Evolutionary conservation across 345 rosid genomes (phyloP).

Genomic region (Eucalyptus cloeziana): DNA sequence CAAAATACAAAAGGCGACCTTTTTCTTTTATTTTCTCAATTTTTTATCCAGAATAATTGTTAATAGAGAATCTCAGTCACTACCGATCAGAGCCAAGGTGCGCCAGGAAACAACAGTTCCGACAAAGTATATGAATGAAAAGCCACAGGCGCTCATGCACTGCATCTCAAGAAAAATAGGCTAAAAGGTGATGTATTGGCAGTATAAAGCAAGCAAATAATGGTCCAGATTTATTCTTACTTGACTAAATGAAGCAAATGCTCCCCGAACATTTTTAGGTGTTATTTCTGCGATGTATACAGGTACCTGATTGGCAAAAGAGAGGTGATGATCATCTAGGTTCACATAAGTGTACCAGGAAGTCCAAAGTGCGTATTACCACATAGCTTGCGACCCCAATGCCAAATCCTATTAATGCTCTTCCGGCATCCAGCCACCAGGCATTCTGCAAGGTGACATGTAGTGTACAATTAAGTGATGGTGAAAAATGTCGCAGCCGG

Average conservation of each 20-base stretch:
- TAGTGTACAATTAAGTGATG: not conserved
- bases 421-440: not conserved
- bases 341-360: not conserved
- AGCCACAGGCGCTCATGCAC: not conserved
- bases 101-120: slow-evolving; percentile 8
- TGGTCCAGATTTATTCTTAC: not conserved
- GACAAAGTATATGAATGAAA: not conserved
- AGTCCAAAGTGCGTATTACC: not conserved
- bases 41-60: not conserved
- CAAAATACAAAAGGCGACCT: not conserved
- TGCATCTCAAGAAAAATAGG: not conserved
- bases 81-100: slow-evolving; percentile 5
- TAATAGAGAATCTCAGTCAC: not conserved
- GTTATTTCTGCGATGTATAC: not conserved
- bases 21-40: not conserved
- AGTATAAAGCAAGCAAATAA: not conserved
- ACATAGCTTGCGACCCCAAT: not conserved
- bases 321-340: not conserved
- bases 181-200: not conserved
- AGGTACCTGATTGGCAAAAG: not conserved
- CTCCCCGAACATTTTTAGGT: slow-evolving; percentile 13
- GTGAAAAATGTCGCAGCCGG: not conserved
- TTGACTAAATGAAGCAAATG: not conserved
- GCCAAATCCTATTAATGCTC: not conserved
- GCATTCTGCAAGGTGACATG: not conserved